phyloP scores from a whole-genome alignment of 148 eudicot species.

The Arbutus unedo region DNA sequence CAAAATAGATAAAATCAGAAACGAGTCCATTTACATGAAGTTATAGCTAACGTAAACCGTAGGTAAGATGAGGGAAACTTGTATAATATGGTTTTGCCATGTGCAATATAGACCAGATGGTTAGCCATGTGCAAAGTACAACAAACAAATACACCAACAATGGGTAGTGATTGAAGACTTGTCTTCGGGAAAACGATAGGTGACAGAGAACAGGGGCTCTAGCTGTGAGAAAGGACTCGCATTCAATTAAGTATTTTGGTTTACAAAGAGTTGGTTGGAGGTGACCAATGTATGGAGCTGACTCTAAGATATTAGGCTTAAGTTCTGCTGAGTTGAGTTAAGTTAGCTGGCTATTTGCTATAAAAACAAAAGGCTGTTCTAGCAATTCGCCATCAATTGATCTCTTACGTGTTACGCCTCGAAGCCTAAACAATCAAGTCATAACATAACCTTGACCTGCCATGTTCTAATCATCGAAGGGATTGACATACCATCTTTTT shows the following conservation, averaged over 20 bases:
- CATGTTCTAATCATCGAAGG: not conserved
- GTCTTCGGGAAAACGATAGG: not conserved
- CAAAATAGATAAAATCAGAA: not conserved
- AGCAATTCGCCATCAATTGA: not conserved
- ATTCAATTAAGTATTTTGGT: not conserved
- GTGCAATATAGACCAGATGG: not conserved
- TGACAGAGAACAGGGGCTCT: not conserved
- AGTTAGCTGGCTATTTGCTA: not conserved
- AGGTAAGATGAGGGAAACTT: not conserved
- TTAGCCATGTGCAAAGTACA: not conserved
- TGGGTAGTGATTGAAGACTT: not conserved
- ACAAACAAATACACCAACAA: no score
- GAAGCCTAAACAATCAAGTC: not conserved
- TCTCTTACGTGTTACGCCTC: not conserved
- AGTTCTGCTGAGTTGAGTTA: not conserved
- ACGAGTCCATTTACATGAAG: not conserved
- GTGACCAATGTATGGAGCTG: not conserved
- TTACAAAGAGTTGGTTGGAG: not conserved
- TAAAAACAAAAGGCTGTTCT: not conserved
- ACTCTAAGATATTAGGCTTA: not conserved
- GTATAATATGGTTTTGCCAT: not conserved
- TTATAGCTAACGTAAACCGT: no score
- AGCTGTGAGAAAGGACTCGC: not conserved
- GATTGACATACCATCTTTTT: not conserved
- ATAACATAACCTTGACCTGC: not conserved